Conservation (phyloP, 225 moss, liverwort and hornwort genomes). For the Sphagnum contortum region DNA sequence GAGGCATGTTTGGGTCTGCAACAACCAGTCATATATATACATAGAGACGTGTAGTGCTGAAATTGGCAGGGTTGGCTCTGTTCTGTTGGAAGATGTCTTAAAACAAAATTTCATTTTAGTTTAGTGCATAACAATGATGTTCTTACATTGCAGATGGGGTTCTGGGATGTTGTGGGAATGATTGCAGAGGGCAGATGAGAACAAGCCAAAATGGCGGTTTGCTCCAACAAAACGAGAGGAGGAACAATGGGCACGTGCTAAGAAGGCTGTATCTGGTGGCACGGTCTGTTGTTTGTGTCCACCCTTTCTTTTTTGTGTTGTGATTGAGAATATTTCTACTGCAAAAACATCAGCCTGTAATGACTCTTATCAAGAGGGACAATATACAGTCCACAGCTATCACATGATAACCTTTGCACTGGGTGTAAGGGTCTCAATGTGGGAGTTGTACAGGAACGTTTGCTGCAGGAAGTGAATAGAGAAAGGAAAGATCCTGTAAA, state of each 20-base stretch:
- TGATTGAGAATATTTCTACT: neutral
- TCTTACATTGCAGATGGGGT: no score
- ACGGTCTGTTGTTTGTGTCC: slow-evolving; percentile 26
- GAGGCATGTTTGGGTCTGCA: neutral
- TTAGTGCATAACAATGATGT: no score
- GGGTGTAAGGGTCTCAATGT: neutral
- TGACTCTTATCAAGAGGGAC: no score
- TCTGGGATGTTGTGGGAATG: neutral
- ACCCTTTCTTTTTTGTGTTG: neutral
- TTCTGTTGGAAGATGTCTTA: neutral
- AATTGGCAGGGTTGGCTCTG: neutral
- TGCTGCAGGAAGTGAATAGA: slow-evolving; percentile 38
- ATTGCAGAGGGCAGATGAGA: slow-evolving; percentile 33
- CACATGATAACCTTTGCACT: no score
- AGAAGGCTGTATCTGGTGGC: slow-evolving; percentile 67
- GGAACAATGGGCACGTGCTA: slow-evolving; percentile 72
- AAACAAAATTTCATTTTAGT: neutral
- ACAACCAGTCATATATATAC: neutral
- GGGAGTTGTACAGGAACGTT: neutral
- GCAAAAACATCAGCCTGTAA: no score
- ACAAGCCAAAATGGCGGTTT: slow-evolving; percentile 34
- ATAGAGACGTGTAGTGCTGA: neutral
- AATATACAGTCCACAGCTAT: no score
- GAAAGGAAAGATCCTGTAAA: slow-evolving; percentile 35
- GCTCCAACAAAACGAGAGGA: slow-evolving; percentile 66